Base-by-base conservation (phyloP, 2,329 filamentous ascomycete species). In the Tricladium varicosporioides region DNA sequence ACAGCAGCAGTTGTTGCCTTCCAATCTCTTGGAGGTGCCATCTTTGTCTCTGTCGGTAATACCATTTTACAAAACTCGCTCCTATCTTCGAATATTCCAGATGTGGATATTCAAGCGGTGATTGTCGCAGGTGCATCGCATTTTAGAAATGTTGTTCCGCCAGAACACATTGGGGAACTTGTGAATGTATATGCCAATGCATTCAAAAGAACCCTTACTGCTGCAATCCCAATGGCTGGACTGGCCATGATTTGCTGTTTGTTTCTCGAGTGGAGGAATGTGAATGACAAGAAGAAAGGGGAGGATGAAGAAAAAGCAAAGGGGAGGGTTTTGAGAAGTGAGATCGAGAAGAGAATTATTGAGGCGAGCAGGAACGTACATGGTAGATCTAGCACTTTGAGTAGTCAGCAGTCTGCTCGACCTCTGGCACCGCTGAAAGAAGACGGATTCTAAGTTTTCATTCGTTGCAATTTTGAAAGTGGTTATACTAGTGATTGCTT, bases 1-100 rank as follows among this genome's bases (percentile, higher is more conserved):
- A 76, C 73, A 1, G 72, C 75, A 0, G 66, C 70, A 5, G 71
- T 78, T 9, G 70, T 78, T n/a, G 72, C 73, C 2, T 68, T 71
- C 14, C 75, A 78, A 60, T 74, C 71, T 14, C 68, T 79, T 1
- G 75, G 75, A 5, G 76, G 75, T n/a, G 74, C 76, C 1, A 61
- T 78, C 9, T 78, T 78, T 59, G 72, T 78, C n/a, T 75, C 75
- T 4, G 73, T 76, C 27, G 76, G 74, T 5, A 76, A 78, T 61
- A 75, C 70, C 45, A 67, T 76, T 2, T 73, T 78, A 40, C 70
- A 72, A 53, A 73, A 70, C 54, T 66, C 70, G 32, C 68, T 77
- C 0, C 67, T 0, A 64, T 60, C 10, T 56, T 71, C 5, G 59
- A 71, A n/a, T 10, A 40, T 40, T 10, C 36, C 36, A 13, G 36